A percentile compares a stretch with the other conserved stretches of the same genome.
These are phyloP conservation scores for Ganoderma multipileum DNA, from an alignment of 1,284 basidiomycete species.

Conservation along the genomic window DNA sequence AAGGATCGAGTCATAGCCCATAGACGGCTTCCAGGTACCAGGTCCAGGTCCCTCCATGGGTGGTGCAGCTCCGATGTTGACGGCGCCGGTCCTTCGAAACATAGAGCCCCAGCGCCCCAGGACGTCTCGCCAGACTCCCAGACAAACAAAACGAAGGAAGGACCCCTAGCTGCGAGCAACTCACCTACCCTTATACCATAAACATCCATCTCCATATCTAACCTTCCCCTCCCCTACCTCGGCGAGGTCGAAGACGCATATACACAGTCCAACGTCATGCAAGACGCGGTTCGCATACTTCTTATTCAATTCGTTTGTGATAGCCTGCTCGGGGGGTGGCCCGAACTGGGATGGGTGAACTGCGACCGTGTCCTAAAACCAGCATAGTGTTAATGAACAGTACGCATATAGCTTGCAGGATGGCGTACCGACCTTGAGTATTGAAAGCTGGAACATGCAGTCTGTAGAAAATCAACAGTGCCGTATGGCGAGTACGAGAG, in stretches of 20 bases:
- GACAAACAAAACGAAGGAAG: background rate
- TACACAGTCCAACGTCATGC: constrained; percentile 91
- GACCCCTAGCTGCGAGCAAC: background rate
- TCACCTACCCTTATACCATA: constrained; percentile 90
- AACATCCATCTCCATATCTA: constrained; percentile 92
- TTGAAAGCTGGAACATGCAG: constrained; percentile 66
- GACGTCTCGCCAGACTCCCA: background rate
- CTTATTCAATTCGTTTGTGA: constrained; percentile 85
- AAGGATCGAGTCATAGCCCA: background rate
- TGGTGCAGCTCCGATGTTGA: background rate
- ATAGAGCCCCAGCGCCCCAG: background rate
- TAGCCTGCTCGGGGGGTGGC: constrained; percentile 71
- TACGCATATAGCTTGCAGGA: too few species aligned
- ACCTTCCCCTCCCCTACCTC: constrained; percentile 92
- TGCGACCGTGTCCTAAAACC: constrained; percentile 75
- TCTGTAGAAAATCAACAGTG: background rate
- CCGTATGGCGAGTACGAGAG: background rate
- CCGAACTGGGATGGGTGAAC: constrained; percentile 82
- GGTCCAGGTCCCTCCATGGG: background rate
- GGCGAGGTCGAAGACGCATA: constrained; percentile 88
- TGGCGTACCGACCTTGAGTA: constrained; percentile 53
- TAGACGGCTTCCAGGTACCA: background rate
- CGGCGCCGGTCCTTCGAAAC: background rate
- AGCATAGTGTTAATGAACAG: too few species aligned
- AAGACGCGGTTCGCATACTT: constrained; percentile 95